Base-by-base conservation (phyloP, 768 basidiomycete genomes). In the Saitozyma sp. region DNA sequence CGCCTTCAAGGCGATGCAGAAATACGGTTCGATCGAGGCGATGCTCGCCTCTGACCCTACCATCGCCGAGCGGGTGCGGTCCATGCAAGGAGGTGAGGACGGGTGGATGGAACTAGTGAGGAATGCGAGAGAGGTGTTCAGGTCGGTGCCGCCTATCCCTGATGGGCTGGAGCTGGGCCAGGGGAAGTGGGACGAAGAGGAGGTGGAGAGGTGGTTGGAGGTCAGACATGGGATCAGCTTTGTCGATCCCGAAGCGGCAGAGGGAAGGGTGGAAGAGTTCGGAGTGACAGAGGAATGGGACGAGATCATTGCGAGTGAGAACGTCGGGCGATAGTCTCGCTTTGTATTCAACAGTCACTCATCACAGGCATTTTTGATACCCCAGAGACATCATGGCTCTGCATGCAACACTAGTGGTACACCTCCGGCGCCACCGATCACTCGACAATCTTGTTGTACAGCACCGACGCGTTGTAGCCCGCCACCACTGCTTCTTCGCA, bases 1-100 rank as follows among this genome's bases (percentile, higher is more conserved):
- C 2, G 91, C 91, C 1, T 85, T 91, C 70, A 87, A 86, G 68
- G 85, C 89, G 65, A 90, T 95, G 55, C 84, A 83, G 54, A 81
- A 85, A 66, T 80, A 92, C 73, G 86, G 86, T 5, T 83, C 84
- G 8, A 92, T 95, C 67, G 91, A 92, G 76, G 79, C 82, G 7
- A 82, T 92, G 40, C 78, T 93, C 17, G 54, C 54, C 16, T 81
- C 84, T 0, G 45, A 68, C 7, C 51, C 51, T 3, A 29, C 10
- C 19, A 52, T 52, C 38, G 65, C 72, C 19, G 56, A 63, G 8
- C 67, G 64, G 20, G 48, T 71, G n/a, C 42, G 39, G 9, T 50
- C 56, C 1, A 52, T 59, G 20, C 42, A 69, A 9, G 49, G 52
- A n/a, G 62, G 65, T 46, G 13, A 56, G 8, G 61, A 68, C n/a